A percentile compares a stretch with the other conserved stretches of the same genome.
These are phyloP conservation scores for Anaeromyces robustus DNA, from an alignment of 192 early-diverging fungal species.

Conservation along the genomic window DNA sequence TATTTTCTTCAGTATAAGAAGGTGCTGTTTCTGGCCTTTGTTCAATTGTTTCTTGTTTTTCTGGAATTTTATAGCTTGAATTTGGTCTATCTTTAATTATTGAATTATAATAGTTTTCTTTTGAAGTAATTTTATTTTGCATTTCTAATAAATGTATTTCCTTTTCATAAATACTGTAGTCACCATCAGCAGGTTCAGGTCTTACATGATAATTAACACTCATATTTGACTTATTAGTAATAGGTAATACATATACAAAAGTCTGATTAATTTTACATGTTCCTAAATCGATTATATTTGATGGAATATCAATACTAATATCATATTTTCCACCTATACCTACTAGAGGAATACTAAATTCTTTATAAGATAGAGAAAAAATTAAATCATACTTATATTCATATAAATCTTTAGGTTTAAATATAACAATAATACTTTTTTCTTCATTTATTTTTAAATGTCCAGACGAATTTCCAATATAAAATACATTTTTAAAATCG, in stretches of 20 bases:
- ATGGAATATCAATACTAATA: constrained; percentile 22
- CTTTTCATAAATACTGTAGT: constrained; percentile 23
- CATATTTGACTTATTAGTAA: constrained; percentile 35
- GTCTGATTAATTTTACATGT: constrained; percentile 25
- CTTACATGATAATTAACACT: constrained; percentile 30
- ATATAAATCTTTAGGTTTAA: constrained; percentile 25
- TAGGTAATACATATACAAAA: constrained; percentile 25
- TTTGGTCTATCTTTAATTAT: neutral
- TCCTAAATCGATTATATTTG: constrained; percentile 33
- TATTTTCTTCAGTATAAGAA: neutral
- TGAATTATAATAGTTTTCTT: neutral
- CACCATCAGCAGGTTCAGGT: constrained; percentile 22
- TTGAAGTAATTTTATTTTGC: neutral
- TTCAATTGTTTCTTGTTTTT: neutral
- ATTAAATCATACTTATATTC: constrained; percentile 25
- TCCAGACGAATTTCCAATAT: constrained; percentile 14
- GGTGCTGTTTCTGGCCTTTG: neutral
- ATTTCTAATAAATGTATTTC: constrained; percentile 1
- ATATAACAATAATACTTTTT: constrained; percentile 17
- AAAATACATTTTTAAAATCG: constrained; percentile 8
- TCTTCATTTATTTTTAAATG: constrained; percentile 22
- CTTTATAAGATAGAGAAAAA: constrained; percentile 31
- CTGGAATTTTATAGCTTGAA: neutral
- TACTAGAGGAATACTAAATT: constrained; percentile 11
- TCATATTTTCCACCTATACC: constrained; percentile 30